Conservation (phyloP, 345 rosid species). For the Mercurialis annua region DNA sequence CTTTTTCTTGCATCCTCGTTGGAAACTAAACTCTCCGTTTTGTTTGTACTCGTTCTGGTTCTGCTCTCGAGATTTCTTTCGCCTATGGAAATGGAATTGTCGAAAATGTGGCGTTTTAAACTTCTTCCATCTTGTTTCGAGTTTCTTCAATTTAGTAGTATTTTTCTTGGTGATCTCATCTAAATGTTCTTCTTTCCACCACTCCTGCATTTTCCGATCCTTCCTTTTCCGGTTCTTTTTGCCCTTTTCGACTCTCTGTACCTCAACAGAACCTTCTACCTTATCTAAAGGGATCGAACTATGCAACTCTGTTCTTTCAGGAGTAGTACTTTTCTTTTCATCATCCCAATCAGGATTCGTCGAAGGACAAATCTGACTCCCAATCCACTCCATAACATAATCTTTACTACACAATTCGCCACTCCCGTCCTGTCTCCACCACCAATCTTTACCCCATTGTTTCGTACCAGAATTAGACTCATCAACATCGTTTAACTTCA, state of each 20-base stretch:
- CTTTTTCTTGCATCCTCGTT: conserved; percentile 73
- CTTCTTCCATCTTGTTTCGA: conserved; percentile 62
- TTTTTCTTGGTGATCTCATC: conserved; percentile 53
- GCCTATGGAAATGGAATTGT: conserved; percentile 39
- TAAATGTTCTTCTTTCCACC: conserved; percentile 97
- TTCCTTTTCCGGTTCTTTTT: conserved; percentile 45
- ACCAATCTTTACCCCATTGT: conserved; percentile 99
- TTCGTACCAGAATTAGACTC: conserved; percentile 41
- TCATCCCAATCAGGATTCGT: conserved; percentile 80
- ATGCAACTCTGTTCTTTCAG: conserved; percentile 43
- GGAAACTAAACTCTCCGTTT: conserved; percentile 87
- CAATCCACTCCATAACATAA: conserved; percentile 97
- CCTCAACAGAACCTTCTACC: conserved; percentile 42
- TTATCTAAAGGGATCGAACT: conserved; percentile 39
- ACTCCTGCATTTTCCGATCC: conserved; percentile 82
- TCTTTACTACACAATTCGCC: conserved; percentile 91
- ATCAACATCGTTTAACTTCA: conserved; percentile 45
- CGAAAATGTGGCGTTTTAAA: conserved; percentile 51
- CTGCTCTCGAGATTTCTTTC: conserved; percentile 43
- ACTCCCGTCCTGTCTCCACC: conserved; percentile 98
- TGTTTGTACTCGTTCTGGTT: conserved; percentile 34
- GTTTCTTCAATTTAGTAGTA: conserved; percentile 34
- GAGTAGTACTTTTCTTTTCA: conserved; percentile 48
- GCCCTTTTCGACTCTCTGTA: conserved; percentile 40
- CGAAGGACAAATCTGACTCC: conserved; percentile 77